phyloP scores from a whole-genome alignment of 306 rosid genomes.

The Prunus kanzakura region DNA sequence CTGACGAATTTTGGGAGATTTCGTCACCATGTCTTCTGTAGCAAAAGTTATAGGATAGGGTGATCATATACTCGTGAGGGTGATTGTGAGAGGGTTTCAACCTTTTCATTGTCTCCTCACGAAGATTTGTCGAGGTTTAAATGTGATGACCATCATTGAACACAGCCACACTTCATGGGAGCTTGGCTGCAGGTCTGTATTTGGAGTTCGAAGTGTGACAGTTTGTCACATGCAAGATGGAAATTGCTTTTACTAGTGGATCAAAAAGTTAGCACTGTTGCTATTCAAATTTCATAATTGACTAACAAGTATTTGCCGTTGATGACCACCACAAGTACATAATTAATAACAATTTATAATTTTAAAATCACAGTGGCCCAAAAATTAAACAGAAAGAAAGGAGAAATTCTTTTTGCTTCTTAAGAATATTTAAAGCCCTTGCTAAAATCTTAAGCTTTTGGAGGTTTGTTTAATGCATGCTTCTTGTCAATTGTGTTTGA shows the following conservation, averaged over 20 bases:
- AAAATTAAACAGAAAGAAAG: neutral
- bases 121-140: neutral
- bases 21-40: neutral
- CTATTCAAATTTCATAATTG: constrained; percentile 5
- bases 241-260: constrained; percentile 19
- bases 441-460: neutral
- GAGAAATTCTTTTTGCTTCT: neutral
- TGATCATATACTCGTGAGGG: neutral
- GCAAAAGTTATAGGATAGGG: neutral
- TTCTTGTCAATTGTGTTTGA: neutral
- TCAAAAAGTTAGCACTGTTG: neutral
- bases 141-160: constrained; percentile 8
- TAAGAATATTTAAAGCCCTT: neutral
- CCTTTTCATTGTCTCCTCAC: neutral
- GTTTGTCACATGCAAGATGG: constrained; percentile 2
- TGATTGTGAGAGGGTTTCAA: neutral
- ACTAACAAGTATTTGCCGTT: neutral
- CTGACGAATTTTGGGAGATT: neutral
- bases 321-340: neutral
- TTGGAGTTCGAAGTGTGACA: constrained; percentile 1
- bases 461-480: constrained; percentile 15
- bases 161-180: constrained; percentile 8
- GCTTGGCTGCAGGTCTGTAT: neutral
- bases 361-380: too few relatives aligned
- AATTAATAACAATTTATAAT: neutral